Base-by-base conservation (phyloP, 805 yeast genomes). In the Candida boleticola region DNA sequence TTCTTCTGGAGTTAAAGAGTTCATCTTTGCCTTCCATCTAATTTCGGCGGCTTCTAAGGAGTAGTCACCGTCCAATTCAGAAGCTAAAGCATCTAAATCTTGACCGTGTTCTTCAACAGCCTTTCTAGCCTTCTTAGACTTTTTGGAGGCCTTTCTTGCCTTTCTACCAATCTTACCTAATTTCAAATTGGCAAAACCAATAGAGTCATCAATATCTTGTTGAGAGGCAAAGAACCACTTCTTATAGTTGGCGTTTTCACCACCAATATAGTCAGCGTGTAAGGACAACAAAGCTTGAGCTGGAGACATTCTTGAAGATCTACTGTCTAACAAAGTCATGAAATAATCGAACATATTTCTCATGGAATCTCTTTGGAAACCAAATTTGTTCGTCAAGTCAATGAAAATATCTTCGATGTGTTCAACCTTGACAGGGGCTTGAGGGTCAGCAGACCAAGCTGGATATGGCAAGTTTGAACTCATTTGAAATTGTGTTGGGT, bases 371-470 rank as follows among this genome's bases (percentile, higher is more conserved):
- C 95, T 82, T 70, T 86, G 95, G 76, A 86, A 86, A 59, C 95
- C 95, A 58, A 86, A 85, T 64, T 81, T 83, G 67, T 85, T 85
- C 33, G 92, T 73, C 62, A 86, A 72, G 63, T 86, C 93, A 57
- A 86, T 86, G 60, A 86, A 86, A 29, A 85, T 80, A 69, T 86
- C 95, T 69, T 86, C 95, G 60, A 86, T 83, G 62, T 86, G 92
- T 64, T 86, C 93, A 49, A 79, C 76, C 38, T 85, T 74, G 36
- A 93, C 76, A 6, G 97, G 96, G 18, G 84, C 86, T 60, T 82
- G 92, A 43, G 85, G 90, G 66, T 93, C 98, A 36, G 95, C 95
- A 20, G 97, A 87, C 99, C 99, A 93, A 39, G 99, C 98, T 34
- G 99, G 99, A 64, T 92, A 93, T 26, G 99, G 99, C 64, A 93